A percentile compares a stretch with the other conserved stretches of the same genome.
Conservation (phyloP, 192 early-diverging fungal genomes). For the Dissophora globulifera region DNA sequence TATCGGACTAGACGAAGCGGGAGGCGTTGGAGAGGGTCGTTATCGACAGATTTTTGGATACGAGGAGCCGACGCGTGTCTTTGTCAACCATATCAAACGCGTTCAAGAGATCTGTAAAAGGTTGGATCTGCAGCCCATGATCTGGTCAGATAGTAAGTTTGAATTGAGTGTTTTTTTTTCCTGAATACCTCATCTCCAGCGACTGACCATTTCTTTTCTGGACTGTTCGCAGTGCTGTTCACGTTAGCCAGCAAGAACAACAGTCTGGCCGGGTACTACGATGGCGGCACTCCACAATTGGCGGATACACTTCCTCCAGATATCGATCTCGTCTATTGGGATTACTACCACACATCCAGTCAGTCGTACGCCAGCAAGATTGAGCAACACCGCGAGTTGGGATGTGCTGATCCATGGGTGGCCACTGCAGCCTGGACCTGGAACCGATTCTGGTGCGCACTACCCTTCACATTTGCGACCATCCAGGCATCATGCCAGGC, state of each 20-base stretch:
- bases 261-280: conserved; percentile 85
- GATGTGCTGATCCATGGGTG: conserved; percentile 83
- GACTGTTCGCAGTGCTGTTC: conserved; percentile 31
- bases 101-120: conserved; percentile 76
- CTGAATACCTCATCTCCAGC: no score
- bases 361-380: conserved; percentile 82
- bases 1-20: conserved; percentile 91
- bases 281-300: conserved; percentile 70
- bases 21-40: conserved; percentile 87
- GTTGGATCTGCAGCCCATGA: conserved; percentile 75
- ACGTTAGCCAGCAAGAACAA: conserved; percentile 80
- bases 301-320: conserved; percentile 68
- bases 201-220: not conserved
- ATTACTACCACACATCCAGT: conserved; percentile 83
- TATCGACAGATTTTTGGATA: conserved; percentile 80
- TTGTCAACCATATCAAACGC: conserved; percentile 78
- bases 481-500: conserved; percentile 78
- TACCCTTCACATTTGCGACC: conserved; percentile 84
- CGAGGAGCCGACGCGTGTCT: conserved; percentile 78
- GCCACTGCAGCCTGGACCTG: conserved; percentile 85
- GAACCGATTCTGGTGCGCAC: conserved; percentile 84
- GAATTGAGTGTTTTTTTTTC: no score
- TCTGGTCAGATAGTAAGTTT: conserved; percentile 91
- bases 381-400: conserved; percentile 84
- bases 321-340: conserved; percentile 85